These are phyloP conservation scores for Pueraria montana DNA, from an alignment of 306 rosid species.

Conservation along the genomic window DNA sequence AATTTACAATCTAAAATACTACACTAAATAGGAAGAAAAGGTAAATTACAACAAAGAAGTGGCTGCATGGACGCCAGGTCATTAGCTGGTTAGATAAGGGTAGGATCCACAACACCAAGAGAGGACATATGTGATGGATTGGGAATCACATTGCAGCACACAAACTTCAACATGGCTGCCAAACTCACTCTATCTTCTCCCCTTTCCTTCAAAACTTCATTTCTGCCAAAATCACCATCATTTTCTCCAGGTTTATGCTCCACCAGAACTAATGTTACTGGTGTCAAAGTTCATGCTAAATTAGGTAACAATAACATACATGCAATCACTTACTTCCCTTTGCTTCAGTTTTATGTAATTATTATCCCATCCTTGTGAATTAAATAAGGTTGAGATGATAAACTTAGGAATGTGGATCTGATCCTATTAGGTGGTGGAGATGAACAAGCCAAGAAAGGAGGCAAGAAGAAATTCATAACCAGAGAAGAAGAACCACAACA, in stretches of 20 bases:
- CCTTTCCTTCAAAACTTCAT: slow-evolving; percentile 54
- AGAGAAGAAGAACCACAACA: slow-evolving; percentile 94
- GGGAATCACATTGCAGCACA: neutral
- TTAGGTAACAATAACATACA: slow-evolving; percentile 67
- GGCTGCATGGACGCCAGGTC: slow-evolving; percentile 38
- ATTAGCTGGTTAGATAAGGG: slow-evolving; percentile 47
- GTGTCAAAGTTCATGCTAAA: slow-evolving; percentile 71
- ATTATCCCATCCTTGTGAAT: neutral
- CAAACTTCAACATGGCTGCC: slow-evolving; percentile 66
- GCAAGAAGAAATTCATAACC: slow-evolving; percentile 88
- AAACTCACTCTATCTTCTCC: slow-evolving; percentile 67
- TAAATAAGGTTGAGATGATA: slow-evolving; percentile 31
- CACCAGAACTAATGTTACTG: slow-evolving; percentile 47
- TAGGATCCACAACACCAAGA: slow-evolving; percentile 40
- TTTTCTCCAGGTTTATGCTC: slow-evolving; percentile 47
- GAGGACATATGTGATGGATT: slow-evolving; percentile 52
- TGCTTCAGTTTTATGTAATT: neutral
- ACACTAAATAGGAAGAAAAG: neutral
- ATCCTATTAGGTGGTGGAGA: slow-evolving; percentile 74
- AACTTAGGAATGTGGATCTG: neutral
- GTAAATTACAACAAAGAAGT: slow-evolving; percentile 16
- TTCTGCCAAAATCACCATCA: slow-evolving; percentile 54
- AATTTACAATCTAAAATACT: too few species aligned
- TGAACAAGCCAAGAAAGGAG: slow-evolving; percentile 70
- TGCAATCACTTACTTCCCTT: neutral